Base-by-base conservation (phyloP, 2,329 filamentous ascomycete genomes). In the Emmonsia crescens region DNA sequence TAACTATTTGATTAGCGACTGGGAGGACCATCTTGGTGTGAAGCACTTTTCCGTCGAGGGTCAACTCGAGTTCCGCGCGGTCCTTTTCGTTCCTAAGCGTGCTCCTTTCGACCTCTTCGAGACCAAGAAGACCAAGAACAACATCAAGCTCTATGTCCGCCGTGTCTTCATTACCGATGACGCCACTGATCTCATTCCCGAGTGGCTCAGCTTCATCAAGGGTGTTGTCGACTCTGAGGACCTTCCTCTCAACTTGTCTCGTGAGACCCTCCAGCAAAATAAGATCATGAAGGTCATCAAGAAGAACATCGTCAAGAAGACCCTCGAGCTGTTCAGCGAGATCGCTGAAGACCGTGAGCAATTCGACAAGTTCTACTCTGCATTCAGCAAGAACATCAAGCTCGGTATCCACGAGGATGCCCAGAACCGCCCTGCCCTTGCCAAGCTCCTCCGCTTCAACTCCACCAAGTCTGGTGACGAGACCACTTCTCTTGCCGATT, bases 211-310 rank as follows among this genome's bases (percentile, higher is more conserved):
- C 83, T 99, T 99, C 82, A 82, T 99, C 87, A 99, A 99, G 89
- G 94, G 94, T 88, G 94, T 99, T 72, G 94, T 99, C 78, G 94
- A 99, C 83, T 99, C 94, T 74, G 94, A 99, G 86, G 94, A 99
- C 79, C 89, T 99, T 66, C 94, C 94, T 72, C 89, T 99, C 79
- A 99, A 99, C 87, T 81, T 99, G 83, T 97, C 94, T 75, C 94
- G 94, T 89, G 94, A 99, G 88, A 97, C 93, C 63, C 91, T 99
- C 58, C 94, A 99, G 83, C 94, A 97, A 85, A 99, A 97, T 89
- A 97, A 97, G 91, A 99, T 99, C 85, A 97, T 97, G 94, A 97
- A 97, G 89, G 94, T 97, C 79, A 97, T 97, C 86, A 96, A 95
- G 88, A 99, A 99, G 91, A 99, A 99, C 88, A 96, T 99, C 69